These are phyloP conservation scores for Colletotrichum acutatum DNA, from an alignment of 2,329 filamentous ascomycete genomes.

Conservation along the genomic window DNA sequence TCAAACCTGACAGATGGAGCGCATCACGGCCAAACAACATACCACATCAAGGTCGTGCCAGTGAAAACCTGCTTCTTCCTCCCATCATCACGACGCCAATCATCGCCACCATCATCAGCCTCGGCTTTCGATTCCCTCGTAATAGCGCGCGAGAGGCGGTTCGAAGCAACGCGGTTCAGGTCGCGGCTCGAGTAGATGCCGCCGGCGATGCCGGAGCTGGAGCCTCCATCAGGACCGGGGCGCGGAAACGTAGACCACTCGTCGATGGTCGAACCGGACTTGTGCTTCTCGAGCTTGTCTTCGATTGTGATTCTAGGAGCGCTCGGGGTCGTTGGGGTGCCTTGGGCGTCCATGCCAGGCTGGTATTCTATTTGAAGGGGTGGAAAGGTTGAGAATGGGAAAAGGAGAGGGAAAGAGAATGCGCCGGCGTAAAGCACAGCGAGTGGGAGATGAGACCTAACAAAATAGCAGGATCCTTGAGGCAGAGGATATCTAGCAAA, in stretches of 20 bases:
- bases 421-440: constrained; percentile 25
- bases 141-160: constrained; percentile 38
- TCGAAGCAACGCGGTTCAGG: constrained; percentile 33
- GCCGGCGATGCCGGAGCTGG: constrained; percentile 25
- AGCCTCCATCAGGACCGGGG: constrained; percentile 33
- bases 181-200: constrained; percentile 39
- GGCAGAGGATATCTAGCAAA: not conserved
- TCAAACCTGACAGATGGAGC: no score
- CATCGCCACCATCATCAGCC: constrained; percentile 42
- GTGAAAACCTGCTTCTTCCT: constrained; percentile 50
- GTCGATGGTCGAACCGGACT: constrained; percentile 23
- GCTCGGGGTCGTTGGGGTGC: not conserved
- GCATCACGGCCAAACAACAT: constrained; percentile 7
- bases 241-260: constrained; percentile 15
- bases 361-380: not conserved
- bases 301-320: constrained; percentile 29
- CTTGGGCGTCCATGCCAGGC: constrained; percentile 10
- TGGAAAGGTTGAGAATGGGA: no score
- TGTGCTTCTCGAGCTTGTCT: constrained; percentile 24
- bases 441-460: not conserved
- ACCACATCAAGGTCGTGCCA: constrained; percentile 48
- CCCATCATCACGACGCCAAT: constrained; percentile 46
- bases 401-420: not conserved
- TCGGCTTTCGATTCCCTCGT: constrained; percentile 40
- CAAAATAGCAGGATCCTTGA: constrained; percentile 4